Evolutionary conservation across 495 filamentous ascomycete species (phyloP).

Genomic region (Glutinoglossum americanum): DNA sequence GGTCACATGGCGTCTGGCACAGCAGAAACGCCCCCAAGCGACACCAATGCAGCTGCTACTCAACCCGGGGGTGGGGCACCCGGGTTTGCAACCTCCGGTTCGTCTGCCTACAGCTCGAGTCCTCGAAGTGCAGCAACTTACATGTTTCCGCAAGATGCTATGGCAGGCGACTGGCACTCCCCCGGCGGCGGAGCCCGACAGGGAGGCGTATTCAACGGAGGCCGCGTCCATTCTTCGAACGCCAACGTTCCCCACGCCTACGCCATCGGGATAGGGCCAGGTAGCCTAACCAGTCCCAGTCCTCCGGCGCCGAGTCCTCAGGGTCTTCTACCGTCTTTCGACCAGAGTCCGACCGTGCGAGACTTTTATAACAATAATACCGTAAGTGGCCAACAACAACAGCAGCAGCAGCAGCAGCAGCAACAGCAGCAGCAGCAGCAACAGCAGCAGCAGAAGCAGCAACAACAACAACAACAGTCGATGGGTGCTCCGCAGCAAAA

Average conservation of each 20-base stretch:
- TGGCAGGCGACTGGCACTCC: conserved; percentile 6
- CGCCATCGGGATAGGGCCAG: conserved; percentile 46
- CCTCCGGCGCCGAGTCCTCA: conserved; percentile 23
- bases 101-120: conserved; percentile 10
- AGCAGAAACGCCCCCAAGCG: conserved; percentile 52
- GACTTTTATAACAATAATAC: conserved; percentile 4
- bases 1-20: conserved; percentile 81
- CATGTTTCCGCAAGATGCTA: conserved; percentile 9
- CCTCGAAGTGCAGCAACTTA: conserved; percentile 7
- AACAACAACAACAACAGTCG: conserved; percentile 22
- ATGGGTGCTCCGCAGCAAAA: conserved; percentile 23
- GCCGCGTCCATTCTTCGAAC: conserved; percentile 7
- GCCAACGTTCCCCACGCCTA: conserved; percentile 34
- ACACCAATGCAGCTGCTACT: conserved; percentile 17
- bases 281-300: conserved; percentile 38
- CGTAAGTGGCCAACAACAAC: conserved; percentile 19
- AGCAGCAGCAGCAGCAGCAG: conserved; percentile 16
- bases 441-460: conserved; percentile 9
- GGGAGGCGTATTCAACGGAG: background rate
- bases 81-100: conserved; percentile 10
- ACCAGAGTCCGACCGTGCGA: conserved; percentile 11
- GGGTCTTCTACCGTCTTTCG: conserved; percentile 20
- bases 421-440: conserved; percentile 22
- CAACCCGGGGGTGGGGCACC: conserved; percentile 6
- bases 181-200: conserved; percentile 4